A percentile compares a stretch with the other conserved stretches of the same genome.
Conservation (phyloP, 2,329 filamentous ascomycete species). For the Hymenoscyphus infarciens region DNA sequence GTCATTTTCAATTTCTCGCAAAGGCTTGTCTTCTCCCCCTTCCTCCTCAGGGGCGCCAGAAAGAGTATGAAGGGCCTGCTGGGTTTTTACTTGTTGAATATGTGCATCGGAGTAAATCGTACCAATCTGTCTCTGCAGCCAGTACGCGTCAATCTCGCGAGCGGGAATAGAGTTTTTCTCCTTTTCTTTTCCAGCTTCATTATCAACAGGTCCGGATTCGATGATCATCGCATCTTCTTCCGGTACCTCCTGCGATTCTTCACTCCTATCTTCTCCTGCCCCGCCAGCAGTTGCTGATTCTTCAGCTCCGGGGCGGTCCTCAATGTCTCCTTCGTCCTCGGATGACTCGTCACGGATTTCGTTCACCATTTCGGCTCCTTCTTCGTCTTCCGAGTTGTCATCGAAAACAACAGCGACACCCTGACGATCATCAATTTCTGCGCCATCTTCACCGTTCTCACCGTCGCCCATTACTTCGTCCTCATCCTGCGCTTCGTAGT, state of each 20-base stretch:
- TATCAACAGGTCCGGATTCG: slow-evolving; percentile 58
- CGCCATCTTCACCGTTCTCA: slow-evolving; percentile 61
- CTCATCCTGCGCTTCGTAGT: slow-evolving; percentile 95
- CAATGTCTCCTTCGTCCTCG: slow-evolving; percentile 69
- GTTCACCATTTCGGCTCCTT: slow-evolving; percentile 70
- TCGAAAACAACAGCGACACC: slow-evolving; percentile 98
- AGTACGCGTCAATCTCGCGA: slow-evolving; percentile 94
- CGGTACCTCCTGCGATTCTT: slow-evolving; percentile 47
- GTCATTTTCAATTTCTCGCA: slow-evolving; percentile 96
- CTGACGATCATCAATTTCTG: slow-evolving; percentile 87
- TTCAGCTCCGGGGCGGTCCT: slow-evolving; percentile 53
- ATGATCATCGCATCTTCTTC: slow-evolving; percentile 80
- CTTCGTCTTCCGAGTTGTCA: slow-evolving; percentile 82
- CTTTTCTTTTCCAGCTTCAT: slow-evolving; percentile 44
- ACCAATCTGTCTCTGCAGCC: slow-evolving; percentile 91
- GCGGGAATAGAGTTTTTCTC: slow-evolving; percentile 67
- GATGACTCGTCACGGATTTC: slow-evolving; percentile 87
- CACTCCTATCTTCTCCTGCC: slow-evolving; percentile 44
- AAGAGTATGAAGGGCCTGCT: slow-evolving; percentile 76
- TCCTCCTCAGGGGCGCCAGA: slow-evolving; percentile 71
- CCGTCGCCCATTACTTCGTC: slow-evolving; percentile 81
- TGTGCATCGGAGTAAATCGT: slow-evolving; percentile 86
- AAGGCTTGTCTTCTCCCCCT: slow-evolving; percentile 75
- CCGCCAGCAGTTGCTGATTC: slow-evolving; percentile 49
- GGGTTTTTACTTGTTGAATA: slow-evolving; percentile 88